Percentiles rank a stretch among this genome's conserved stretches.
Conservation (phyloP, 73 alveolate genomes). For the Tetrahymena borealis region DNA sequence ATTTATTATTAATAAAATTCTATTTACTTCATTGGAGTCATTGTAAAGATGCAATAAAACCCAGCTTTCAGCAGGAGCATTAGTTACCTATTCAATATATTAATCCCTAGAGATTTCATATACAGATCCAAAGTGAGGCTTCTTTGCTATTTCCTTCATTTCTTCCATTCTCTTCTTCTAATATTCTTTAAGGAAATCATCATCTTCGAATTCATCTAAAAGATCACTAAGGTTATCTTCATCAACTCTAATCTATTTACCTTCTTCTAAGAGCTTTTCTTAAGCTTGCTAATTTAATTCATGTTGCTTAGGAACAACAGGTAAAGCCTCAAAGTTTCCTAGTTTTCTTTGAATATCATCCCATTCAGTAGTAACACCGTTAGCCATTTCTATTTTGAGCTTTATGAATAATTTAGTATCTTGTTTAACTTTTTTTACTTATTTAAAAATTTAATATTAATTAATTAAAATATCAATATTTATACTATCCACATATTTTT, state of each 20-base stretch:
- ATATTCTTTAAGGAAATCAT: slow-evolving; percentile 21
- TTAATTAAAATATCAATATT: too few relatives aligned
- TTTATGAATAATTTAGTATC: background rate
- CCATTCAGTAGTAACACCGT: slow-evolving; percentile 47
- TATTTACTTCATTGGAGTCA: slow-evolving; percentile 21
- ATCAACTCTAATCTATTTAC: slow-evolving; percentile 3
- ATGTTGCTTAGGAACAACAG: background rate
- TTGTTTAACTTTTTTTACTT: background rate
- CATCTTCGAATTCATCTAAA: slow-evolving; percentile 17
- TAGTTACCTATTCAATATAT: slow-evolving; percentile 24
- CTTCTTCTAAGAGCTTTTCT: slow-evolving; percentile 11
- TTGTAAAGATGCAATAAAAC: slow-evolving; percentile 19
- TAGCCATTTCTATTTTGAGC: slow-evolving; percentile 12
- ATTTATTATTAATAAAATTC: too few relatives aligned
- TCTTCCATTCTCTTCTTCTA: slow-evolving; percentile 4
- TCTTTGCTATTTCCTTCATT: slow-evolving; percentile 13
- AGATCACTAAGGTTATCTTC: background rate
- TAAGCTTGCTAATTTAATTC: slow-evolving; percentile 19
- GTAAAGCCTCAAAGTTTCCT: slow-evolving; percentile 30
- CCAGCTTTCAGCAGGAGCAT: slow-evolving; percentile 28
- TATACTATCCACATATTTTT: too few relatives aligned
- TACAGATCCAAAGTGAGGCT: slow-evolving; percentile 11
- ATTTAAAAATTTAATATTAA: too few relatives aligned
- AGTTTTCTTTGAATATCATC: slow-evolving; percentile 33
- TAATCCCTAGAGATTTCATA: slow-evolving; percentile 28